Evolutionary conservation across 768 basidiomycete genomes (phyloP).

Genomic region (Rhodotorula graminis): DNA sequence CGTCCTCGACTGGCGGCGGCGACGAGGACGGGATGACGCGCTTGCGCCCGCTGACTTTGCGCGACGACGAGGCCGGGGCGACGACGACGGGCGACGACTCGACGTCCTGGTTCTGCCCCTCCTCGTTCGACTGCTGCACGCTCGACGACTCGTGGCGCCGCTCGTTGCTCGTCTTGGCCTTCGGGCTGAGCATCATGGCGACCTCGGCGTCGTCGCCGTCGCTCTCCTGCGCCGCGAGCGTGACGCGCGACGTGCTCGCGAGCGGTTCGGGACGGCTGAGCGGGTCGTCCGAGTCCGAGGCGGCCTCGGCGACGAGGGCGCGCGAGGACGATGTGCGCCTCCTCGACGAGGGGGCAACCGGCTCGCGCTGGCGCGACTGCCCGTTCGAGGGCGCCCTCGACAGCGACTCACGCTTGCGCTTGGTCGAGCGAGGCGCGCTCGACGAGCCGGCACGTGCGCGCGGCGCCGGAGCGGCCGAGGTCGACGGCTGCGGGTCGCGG

Average conservation of each 20-base stretch:
- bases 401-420: too few relatives aligned
- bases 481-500: too few relatives aligned
- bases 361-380: too few relatives aligned
- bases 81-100: not conserved
- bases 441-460: too few relatives aligned
- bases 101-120: not conserved
- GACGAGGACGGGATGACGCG: not conserved
- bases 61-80: not conserved
- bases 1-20: not conserved
- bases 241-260: too few relatives aligned
- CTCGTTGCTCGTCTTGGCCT: not conserved
- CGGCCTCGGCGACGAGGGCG: not conserved
- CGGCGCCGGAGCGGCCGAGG: too few relatives aligned
- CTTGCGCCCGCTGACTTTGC: not conserved
- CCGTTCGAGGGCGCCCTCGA: not conserved
- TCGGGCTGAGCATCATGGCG: not conserved
- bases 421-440: not conserved
- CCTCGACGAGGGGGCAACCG: too few relatives aligned
- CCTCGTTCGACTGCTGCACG: not conserved
- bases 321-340: not conserved
- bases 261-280: not conserved
- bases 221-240: not conserved
- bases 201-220: constrained; percentile 1
- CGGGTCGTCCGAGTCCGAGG: not conserved
- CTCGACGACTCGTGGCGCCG: not conserved